These are phyloP conservation scores for Phytopythium delawarense DNA, from an alignment of 352 stramenopile species.

Conservation along the genomic window DNA sequence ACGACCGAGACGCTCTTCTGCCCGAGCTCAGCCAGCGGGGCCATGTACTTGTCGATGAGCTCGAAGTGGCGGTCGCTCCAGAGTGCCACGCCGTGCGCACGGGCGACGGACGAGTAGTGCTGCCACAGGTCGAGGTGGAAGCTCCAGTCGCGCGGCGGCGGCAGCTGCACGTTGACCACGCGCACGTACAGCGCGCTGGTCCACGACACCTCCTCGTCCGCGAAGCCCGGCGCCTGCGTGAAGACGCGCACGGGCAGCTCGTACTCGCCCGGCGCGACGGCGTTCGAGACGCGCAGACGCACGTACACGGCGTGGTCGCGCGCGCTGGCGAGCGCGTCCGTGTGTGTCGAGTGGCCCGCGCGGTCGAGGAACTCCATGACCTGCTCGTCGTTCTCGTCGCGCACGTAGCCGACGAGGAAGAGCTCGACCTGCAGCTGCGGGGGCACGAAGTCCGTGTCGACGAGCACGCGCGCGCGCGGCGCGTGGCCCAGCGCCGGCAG, in stretches of 20 bases:
- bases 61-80: slow-evolving; percentile 71
- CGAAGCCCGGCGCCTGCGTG: slow-evolving; percentile 60
- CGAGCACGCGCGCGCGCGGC: slow-evolving; percentile 45
- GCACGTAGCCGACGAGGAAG: slow-evolving; percentile 55
- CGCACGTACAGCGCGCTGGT: slow-evolving; percentile 46
- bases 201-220: slow-evolving; percentile 65
- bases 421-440: slow-evolving; percentile 40
- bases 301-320: slow-evolving; percentile 58
- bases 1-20: slow-evolving; percentile 76
- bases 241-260: slow-evolving; percentile 64
- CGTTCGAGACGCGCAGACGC: slow-evolving; percentile 32
- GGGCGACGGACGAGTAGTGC: slow-evolving; percentile 57
- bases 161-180: slow-evolving; percentile 49
- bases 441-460: slow-evolving; percentile 53
- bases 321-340: not conserved
- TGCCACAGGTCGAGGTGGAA: slow-evolving; percentile 83
- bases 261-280: slow-evolving; percentile 41
- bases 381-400: slow-evolving; percentile 50
- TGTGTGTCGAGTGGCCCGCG: slow-evolving; percentile 20
- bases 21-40: slow-evolving; percentile 47
- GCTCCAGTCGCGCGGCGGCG: slow-evolving; percentile 34
- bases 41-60: slow-evolving; percentile 64
- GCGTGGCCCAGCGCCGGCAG: slow-evolving; percentile 49
- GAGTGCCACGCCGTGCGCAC: slow-evolving; percentile 38
- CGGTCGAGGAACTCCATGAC: slow-evolving; percentile 62